Percentiles rank a stretch among this genome's conserved stretches.
These are phyloP conservation scores for Protomyces lactucae-debilis DNA, from an alignment of 1,139 yeast genomes.

Conservation along the genomic window DNA sequence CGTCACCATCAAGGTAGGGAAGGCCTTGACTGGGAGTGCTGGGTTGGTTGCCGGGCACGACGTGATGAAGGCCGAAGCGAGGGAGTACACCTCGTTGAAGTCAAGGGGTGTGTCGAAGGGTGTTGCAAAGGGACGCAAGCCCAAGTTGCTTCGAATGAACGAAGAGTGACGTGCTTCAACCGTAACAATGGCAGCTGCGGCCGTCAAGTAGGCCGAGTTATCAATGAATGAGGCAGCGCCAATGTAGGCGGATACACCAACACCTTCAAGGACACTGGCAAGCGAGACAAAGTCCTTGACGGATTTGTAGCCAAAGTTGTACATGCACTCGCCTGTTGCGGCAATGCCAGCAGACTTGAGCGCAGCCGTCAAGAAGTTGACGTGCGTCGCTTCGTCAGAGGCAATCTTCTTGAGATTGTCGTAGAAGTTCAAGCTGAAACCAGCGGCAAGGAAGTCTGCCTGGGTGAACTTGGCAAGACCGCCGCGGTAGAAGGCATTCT, in stretches of 20 bases:
- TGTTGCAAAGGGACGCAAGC: slow-evolving; percentile 25
- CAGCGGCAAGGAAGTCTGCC: slow-evolving; percentile 30
- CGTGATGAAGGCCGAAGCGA: slow-evolving; percentile 30
- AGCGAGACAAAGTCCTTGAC: slow-evolving; percentile 30
- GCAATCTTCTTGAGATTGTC: slow-evolving; percentile 31
- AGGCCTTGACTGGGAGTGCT: slow-evolving; percentile 31
- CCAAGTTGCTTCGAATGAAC: slow-evolving; percentile 28
- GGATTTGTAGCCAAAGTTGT: slow-evolving; percentile 30
- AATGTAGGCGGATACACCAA: slow-evolving; percentile 33
- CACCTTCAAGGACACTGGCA: slow-evolving; percentile 31
- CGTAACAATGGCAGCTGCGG: slow-evolving; percentile 32
- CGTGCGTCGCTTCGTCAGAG: slow-evolving; percentile 27
- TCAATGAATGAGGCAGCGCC: slow-evolving; percentile 28
- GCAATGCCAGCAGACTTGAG: slow-evolving; percentile 13
- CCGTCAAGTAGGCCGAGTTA: slow-evolving; percentile 24
- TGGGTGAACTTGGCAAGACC: slow-evolving; percentile 30
- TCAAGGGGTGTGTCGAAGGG: slow-evolving; percentile 29
- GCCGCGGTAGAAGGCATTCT: slow-evolving; percentile 30
- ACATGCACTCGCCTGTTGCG: slow-evolving; percentile 31
- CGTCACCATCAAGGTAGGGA: slow-evolving; percentile 31
- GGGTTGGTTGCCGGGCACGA: slow-evolving; percentile 32
- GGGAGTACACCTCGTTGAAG: slow-evolving; percentile 27
- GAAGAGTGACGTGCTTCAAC: slow-evolving; percentile 32
- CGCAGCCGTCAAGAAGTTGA: slow-evolving; percentile 21
- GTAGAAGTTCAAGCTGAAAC: slow-evolving; percentile 29